Conservation (phyloP, 192 early-diverging fungal genomes). For the Rhizophagus prolifer region DNA sequence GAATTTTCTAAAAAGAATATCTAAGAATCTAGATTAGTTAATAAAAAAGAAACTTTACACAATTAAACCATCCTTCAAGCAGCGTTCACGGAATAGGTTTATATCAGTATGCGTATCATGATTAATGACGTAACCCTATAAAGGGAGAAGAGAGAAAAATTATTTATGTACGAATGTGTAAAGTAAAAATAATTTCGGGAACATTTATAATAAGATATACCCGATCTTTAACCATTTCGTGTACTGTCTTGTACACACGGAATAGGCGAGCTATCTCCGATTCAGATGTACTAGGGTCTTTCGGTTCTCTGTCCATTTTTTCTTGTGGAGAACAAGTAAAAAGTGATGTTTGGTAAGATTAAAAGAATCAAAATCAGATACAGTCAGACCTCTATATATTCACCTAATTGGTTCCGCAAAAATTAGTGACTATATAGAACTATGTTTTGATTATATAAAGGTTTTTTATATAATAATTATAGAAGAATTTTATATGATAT, state of each 20-base stretch:
- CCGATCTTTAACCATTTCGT: slow-evolving; percentile 88
- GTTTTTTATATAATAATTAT: no score
- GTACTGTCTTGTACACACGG: slow-evolving; percentile 85
- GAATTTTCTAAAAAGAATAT: neutral
- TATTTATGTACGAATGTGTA: neutral
- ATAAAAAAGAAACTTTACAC: slow-evolving; percentile 56
- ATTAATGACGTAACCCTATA: slow-evolving; percentile 81
- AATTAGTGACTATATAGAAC: no score
- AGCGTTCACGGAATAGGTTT: slow-evolving; percentile 71
- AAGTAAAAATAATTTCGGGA: no score
- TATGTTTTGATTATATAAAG: no score
- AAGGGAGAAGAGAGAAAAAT: neutral
- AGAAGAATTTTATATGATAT: no score
- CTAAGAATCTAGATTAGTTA: neutral
- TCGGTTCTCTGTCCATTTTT: neutral
- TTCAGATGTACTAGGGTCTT: slow-evolving; percentile 4
- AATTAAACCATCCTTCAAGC: slow-evolving; percentile 69
- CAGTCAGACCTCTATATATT: no score
- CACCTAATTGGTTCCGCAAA: no score
- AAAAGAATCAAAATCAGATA: no score
- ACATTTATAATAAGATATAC: slow-evolving; percentile 33
- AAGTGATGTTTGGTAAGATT: no score
- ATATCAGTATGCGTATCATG: slow-evolving; percentile 81
- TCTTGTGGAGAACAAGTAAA: neutral
- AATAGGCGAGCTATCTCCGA: slow-evolving; percentile 71